phyloP scores from a whole-genome alignment of 2,329 filamentous ascomycete genomes.

The Clarireedia paspali region DNA sequence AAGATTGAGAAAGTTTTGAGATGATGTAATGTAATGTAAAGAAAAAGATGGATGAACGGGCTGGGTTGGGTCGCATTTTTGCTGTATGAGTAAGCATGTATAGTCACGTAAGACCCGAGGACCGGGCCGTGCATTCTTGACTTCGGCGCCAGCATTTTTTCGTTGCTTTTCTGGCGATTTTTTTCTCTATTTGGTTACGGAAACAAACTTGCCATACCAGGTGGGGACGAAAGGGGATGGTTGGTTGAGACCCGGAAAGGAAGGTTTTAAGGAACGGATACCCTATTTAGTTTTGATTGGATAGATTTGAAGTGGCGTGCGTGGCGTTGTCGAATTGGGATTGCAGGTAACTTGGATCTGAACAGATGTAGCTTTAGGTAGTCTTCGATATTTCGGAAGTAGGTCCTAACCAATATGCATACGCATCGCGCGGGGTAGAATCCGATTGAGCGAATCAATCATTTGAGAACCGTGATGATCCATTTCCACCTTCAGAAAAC shows the following conservation, averaged over 20 bases:
- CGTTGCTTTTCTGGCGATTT: neutral
- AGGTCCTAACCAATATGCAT: no score
- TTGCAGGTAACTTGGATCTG: no score
- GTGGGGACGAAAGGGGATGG: neutral
- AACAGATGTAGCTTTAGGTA: no score
- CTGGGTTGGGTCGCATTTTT: neutral
- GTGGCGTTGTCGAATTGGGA: neutral
- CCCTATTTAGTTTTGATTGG: neutral
- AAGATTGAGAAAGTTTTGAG: slow-evolving; percentile 53
- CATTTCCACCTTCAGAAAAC: no score
- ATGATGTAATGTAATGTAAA: neutral
- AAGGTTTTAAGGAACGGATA: neutral
- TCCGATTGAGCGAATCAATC: no score
- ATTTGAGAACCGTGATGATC: no score
- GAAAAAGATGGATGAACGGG: neutral
- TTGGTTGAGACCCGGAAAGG: neutral
- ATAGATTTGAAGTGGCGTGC: neutral
- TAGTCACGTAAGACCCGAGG: neutral
- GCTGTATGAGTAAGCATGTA: neutral
- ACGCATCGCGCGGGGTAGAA: no score
- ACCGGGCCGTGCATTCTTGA: neutral
- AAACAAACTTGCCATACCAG: neutral
- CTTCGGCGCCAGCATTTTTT: neutral
- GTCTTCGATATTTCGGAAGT: no score
- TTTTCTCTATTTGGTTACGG: neutral